Evolutionary conservation across 441 rosid genomes (phyloP), one percentile per base, ranked within the genome.

Genomic region (Aquilaria agallochum): DNA sequence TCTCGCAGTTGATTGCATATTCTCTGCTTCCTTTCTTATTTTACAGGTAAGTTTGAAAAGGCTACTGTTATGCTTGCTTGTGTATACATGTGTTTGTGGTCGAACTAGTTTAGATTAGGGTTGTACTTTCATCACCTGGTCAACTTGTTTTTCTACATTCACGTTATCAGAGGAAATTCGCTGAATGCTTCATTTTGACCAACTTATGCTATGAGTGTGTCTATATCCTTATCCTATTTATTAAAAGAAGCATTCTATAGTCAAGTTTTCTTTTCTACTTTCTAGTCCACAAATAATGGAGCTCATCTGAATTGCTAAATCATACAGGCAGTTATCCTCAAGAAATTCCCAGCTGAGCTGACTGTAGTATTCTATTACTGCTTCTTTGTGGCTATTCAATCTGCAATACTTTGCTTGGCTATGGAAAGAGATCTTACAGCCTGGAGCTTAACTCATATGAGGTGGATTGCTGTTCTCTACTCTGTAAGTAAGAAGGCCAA

Each of bases 381-480:
- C 78, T 75, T 80, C 82, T 82, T 78, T 69, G 86, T 75, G 66
- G 72, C 82, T 55, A 68, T 82, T 70, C 80, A 68, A 63, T 84
- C 89, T 54, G 81, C 83, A 36, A 33, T 78, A 45, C 57, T 81
- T 50, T 74, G 77, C 69, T 67, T 80, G 60, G 55, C 68, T 45
- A 64, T 68, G 54, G 87, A 76, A 76, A 71, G 79, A 71, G 76
- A 73, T 51, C 60, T 62, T 42, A 64, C 65, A 70, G 72, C 79
- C 48, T 84, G 90, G 93, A 80, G 82, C 76, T 62, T 84, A 53
- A 71, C 74, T 59, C 60, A 68, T 49, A 63, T 58, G 31, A 67
- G 79, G 62, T 67, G 73, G 63, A 52, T 73, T 55, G 74, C 83
- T n/a, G 72, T 84, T 53, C 46, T 79, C 12, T 84, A 78, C 71